A percentile compares a stretch with the other conserved stretches of the same genome.
Evolutionary conservation across 768 basidiomycete species (phyloP).

Genomic region (Psilocybe cubensis): DNA sequence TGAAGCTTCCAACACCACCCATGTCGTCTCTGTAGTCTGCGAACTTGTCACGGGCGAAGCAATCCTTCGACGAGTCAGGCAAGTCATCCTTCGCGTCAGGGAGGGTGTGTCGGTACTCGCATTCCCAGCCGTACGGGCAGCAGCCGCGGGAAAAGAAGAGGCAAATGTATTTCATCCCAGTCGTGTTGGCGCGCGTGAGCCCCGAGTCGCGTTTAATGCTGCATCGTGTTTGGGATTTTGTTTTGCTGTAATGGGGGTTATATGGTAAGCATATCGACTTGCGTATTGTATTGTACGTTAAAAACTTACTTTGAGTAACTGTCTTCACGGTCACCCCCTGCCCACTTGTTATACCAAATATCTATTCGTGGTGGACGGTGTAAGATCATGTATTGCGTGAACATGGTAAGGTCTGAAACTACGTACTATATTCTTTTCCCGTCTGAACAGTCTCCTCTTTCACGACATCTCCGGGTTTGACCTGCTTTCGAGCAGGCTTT

Average conservation of each 20-base stretch:
- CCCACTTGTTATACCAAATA: constrained; percentile 99
- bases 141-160: constrained; percentile 96
- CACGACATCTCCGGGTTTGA: constrained; percentile 87
- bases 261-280: background rate
- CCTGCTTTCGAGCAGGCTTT: constrained; percentile 93
- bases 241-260: constrained; percentile 60
- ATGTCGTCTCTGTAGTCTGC: constrained; percentile 98
- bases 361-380: constrained; percentile 46
- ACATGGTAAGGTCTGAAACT: background rate
- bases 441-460: constrained; percentile 89
- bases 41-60: constrained; percentile 97
- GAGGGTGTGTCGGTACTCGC: constrained; percentile 91
- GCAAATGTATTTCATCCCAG: constrained; percentile 91
- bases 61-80: constrained; percentile 94
- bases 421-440: constrained; percentile 95
- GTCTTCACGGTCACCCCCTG: constrained; percentile 98
- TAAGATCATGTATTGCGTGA: background rate
- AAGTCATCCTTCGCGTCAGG: constrained; percentile 71
- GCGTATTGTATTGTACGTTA: background rate
- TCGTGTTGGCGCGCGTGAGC: constrained; percentile 93
- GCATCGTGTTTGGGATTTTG: constrained; percentile 92
- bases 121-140: constrained; percentile 98
- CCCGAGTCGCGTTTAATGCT: constrained; percentile 88
- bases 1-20: constrained; percentile 99
- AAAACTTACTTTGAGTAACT: constrained; percentile 85